A percentile compares a stretch with the other conserved stretches of the same genome.
Conservation (phyloP, 2,329 filamentous ascomycete species). For the Daldinia sp. region DNA sequence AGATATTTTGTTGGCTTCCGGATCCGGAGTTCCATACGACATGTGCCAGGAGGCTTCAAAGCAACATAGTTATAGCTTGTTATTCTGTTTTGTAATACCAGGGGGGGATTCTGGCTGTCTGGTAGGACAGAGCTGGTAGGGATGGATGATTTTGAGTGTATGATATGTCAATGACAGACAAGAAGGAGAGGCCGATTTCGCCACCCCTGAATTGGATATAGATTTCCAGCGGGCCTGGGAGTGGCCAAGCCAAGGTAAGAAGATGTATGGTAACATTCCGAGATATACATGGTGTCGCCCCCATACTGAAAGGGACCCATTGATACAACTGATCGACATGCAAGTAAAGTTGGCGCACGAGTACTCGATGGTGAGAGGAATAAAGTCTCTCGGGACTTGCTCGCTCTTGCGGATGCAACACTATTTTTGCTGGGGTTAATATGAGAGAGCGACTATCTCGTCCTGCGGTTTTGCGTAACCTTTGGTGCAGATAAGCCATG, state of each 20-base stretch:
- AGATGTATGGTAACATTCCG: conserved; percentile 44
- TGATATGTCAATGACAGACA: conserved; percentile 25
- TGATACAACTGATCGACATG: conserved; percentile 39
- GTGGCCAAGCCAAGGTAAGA: conserved; percentile 38
- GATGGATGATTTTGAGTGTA: conserved; percentile 20
- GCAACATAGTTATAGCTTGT: conserved; percentile 16
- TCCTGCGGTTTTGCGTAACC: conserved; percentile 42
- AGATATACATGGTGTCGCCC: conserved; percentile 37
- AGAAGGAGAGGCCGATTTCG: conserved; percentile 39
- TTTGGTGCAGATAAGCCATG: conserved; percentile 39
- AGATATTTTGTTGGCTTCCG: conserved; percentile 6
- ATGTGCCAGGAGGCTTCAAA: conserved; percentile 13
- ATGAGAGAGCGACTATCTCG: conserved; percentile 36
- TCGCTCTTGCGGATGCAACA: conserved; percentile 47
- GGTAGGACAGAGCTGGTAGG: conserved; percentile 19
- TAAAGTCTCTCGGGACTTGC: conserved; percentile 32
- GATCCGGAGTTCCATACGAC: conserved; percentile 12
- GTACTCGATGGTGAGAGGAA: conserved; percentile 26
- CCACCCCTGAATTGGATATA: conserved; percentile 37
- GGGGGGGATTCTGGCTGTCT: conserved; percentile 12
- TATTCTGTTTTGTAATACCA: conserved; percentile 5
- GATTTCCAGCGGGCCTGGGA: conserved; percentile 30
- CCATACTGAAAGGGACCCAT: conserved; percentile 27
- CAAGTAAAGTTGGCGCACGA: conserved; percentile 35
- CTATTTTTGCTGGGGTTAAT: conserved; percentile 35